Base-by-base conservation (phyloP, 441 rosid genomes). In the Gossypium schwendimanii region DNA sequence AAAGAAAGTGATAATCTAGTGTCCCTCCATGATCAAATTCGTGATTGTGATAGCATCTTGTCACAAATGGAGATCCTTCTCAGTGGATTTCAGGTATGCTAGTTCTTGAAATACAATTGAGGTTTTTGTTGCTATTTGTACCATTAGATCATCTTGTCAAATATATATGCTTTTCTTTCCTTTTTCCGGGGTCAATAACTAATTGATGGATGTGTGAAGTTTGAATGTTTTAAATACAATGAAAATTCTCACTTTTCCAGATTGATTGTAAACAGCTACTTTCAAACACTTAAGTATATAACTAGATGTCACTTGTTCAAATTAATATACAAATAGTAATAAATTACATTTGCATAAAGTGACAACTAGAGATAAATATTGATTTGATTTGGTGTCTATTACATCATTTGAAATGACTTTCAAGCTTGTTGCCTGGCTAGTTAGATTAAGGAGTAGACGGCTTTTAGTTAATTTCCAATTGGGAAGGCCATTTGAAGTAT, bases 11-110 rank as follows among this genome's bases (percentile, higher is more conserved):
- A 93, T 78, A 95, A 90, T 80, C 83, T 93, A 58, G 94, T 95
- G 73, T 95, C 97, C 65, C 97, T 96, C 75, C 99, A 96, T 83
- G 91, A 93, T 80, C 99, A 93, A 85, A 96, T 93, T 86, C 92
- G 84, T 76, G 99, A 90, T 77, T 93, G 99, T 73, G 98, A 95
- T 81, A 73, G 77, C 83, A 95, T 95, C 71, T 82, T 95, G 85
- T 88, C 97, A 60, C 98, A 95, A 77, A 95, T 95, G 98, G 99
- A 96, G 84, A 89, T 91, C 55, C 97, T 96, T 76, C 95, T 96
- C 12, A 87, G 90, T 83, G 98, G 97, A 76, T 96, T 96, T 89
- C 98, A 93, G 98, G 99, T 91, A 82, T 65, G 23, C 20, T 71
- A n/a, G 23, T 79, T 66, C 23, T 39, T 49, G 23, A 58, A 58